Base-by-base conservation (phyloP, 495 filamentous ascomycete species). In the Talaromyces proteolyticus region DNA sequence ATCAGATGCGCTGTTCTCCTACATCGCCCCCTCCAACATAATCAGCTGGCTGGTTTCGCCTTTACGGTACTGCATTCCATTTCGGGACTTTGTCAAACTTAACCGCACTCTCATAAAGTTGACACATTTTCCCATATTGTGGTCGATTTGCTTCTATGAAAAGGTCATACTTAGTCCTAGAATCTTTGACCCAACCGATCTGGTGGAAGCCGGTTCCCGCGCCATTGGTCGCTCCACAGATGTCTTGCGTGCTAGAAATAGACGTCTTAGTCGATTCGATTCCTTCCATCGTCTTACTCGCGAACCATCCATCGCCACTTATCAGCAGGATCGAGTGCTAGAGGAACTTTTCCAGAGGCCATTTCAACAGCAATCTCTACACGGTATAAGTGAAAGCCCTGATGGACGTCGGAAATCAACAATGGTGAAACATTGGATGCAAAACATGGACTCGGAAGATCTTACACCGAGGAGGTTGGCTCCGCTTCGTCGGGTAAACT, bases 1-100 rank as follows among this genome's bases (percentile, higher is more conserved):
- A 60, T 94, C 89, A 18, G 91, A 96, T 60, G 86, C 88, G 0
- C 72, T 96, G 0, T 96, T 96, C 69, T 91, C 89, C 12, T 96
- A 96, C 57, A 76, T 95, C 50, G 87, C 89, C 1, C 91, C 91
- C 0, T 83, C 84, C 12, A 96, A 96, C 58, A 83, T 95, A 29
- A 72, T 96, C 47, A 89, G 86, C 25, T 97, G 90, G 91, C 53
- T 89, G 3, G 68, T 93, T 16, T 85, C 88, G 48, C 91, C 92
- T 3, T 65, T 92, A 24, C 78, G 89, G 47, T 94, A 83, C 61
- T 59, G 81, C 51, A 78, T 95, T 67, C 83, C 89, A 0, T 88
- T 95, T 59, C 76, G 81, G 16, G 73, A 84, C 29, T 96, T 88
- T 55, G 82, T 96, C 52, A 77, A 78, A 50, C 59, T 95, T 36